Evolutionary conservation across 805 yeast genomes (phyloP).

Genomic region (Metschnikowia arizonensis): DNA sequence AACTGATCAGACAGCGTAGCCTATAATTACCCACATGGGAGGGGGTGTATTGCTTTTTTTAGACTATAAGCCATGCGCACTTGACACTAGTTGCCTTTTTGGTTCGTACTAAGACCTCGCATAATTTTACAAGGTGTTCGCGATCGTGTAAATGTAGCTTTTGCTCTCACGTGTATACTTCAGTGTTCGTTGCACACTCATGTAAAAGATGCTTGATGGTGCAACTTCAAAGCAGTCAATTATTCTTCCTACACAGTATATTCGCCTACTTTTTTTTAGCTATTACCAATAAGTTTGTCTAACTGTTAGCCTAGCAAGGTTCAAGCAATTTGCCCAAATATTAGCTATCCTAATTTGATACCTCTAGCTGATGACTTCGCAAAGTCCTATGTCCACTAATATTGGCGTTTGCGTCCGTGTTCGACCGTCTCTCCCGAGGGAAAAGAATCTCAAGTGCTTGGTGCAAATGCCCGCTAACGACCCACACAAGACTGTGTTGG

Average conservation of each 20-base stretch:
- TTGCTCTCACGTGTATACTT: no score
- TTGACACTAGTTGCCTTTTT: no score
- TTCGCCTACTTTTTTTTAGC: not conserved
- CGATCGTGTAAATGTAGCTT: not conserved
- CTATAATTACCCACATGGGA: no score
- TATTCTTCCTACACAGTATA: not conserved
- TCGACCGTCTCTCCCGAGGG: conserved; percentile 41
- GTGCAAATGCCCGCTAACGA: conserved; percentile 29
- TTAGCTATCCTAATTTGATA: not conserved
- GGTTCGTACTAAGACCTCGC: not conserved
- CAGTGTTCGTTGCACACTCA: not conserved
- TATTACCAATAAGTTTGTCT: not conserved
- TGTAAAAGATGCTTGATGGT: not conserved
- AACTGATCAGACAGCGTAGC: no score
- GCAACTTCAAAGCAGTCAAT: not conserved
- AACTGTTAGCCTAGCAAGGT: not conserved
- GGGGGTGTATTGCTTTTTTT: no score
- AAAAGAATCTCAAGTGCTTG: conserved; percentile 22
- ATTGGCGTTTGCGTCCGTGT: conserved; percentile 52
- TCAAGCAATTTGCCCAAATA: not conserved
- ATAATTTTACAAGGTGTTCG: not conserved
- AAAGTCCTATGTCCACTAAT: conserved; percentile 13
- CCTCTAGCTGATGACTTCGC: not conserved
- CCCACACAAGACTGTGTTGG: conserved; percentile 18
- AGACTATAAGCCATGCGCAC: no score